Evolutionary conservation across 1,284 basidiomycete genomes (phyloP), one percentile per base, ranked within the genome.

Genomic region (Cutaneotrichosporon arboriforme): DNA sequence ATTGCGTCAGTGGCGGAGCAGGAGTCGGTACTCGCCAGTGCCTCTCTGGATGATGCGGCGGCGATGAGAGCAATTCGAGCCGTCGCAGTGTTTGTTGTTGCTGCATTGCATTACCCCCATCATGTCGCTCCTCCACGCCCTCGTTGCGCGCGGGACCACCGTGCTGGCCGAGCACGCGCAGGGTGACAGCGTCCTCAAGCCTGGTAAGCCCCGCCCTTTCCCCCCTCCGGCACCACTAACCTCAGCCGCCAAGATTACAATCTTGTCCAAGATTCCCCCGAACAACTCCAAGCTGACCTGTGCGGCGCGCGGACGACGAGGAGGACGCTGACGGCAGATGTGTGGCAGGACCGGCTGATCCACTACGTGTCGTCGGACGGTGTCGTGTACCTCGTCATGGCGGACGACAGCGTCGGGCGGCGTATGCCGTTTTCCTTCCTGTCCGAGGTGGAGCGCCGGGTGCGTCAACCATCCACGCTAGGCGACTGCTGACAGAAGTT

Each of bases 381-480:
- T 0, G 84, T 88, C 70, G 85, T 86, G 41, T 96, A 87, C 74
- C 83, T 98, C 48, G 89, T 93, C 51, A 92, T 97, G 83, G 88
- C 89, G 15, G 90, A 96, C 70, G 90, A 94, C 68, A 81, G 86
- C 35, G 90, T 87, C 34, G 90, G 91, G 48, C 81, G 89, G 50
- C 81, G 92, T 61, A 88, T 93, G 81, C 92, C 94, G 2, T 98
- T 98, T 72, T 87, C 88, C 8, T 97, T 97, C 76, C 79, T 98
- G 2, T 79, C 82, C 21, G 90, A 96, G 54, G 77, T 97, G 4
- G 89, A 96, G 69, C 82, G 85, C 60, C 73, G 86, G 80, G 78
- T 49, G 18, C 15, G 47, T 48, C 15, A 5, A 21, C 18, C 23
- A 38, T 15, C 18, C 46, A 10, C 12, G 22, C 10, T n/a, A n/a